A percentile compares a stretch with the other conserved stretches of the same genome.
Evolutionary conservation across 768 basidiomycete species (phyloP).

Genomic region (Macrolepiota albuminosa): DNA sequence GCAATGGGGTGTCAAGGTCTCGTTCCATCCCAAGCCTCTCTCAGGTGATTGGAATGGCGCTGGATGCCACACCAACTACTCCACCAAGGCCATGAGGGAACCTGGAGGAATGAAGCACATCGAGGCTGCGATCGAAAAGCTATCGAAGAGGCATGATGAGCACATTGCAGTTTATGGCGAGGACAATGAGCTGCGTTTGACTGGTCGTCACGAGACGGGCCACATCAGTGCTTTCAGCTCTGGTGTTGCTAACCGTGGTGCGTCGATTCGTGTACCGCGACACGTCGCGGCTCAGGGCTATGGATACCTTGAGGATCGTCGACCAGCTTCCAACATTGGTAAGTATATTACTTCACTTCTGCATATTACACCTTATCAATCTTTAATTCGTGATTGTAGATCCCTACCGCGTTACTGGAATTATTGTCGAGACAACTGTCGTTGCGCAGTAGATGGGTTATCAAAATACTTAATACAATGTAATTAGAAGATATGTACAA

Average conservation of each 20-base stretch:
- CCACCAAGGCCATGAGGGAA: constrained; percentile 91
- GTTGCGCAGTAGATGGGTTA: constrained; percentile 46
- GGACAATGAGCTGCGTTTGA: constrained; percentile 94
- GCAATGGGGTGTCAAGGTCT: constrained; percentile 96
- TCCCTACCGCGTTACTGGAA: constrained; percentile 90
- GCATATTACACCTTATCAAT: constrained; percentile 4
- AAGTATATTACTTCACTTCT: constrained; percentile 23
- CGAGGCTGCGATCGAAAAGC: constrained; percentile 90
- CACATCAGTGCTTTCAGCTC: constrained; percentile 89
- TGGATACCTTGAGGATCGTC: constrained; percentile 95
- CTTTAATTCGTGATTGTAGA: constrained; percentile 39
- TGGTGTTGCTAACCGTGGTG: constrained; percentile 97
- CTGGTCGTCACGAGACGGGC: constrained; percentile 96
- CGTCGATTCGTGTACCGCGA: constrained; percentile 93
- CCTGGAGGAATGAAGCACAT: constrained; percentile 90
- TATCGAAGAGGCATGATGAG: constrained; percentile 84
- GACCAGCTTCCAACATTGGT: constrained; percentile 98
- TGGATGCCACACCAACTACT: constrained; percentile 98
- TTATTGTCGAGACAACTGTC: constrained; percentile 85
- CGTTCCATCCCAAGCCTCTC: constrained; percentile 99
- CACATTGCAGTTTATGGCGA: constrained; percentile 98
- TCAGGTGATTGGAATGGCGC: constrained; percentile 99
- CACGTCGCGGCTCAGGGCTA: constrained; percentile 90
- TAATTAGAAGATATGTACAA: constrained; percentile 5
- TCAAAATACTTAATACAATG: background rate